Evolutionary conservation across 805 yeast species (phyloP).

Genomic region (Saccharomycopsis microspora): DNA sequence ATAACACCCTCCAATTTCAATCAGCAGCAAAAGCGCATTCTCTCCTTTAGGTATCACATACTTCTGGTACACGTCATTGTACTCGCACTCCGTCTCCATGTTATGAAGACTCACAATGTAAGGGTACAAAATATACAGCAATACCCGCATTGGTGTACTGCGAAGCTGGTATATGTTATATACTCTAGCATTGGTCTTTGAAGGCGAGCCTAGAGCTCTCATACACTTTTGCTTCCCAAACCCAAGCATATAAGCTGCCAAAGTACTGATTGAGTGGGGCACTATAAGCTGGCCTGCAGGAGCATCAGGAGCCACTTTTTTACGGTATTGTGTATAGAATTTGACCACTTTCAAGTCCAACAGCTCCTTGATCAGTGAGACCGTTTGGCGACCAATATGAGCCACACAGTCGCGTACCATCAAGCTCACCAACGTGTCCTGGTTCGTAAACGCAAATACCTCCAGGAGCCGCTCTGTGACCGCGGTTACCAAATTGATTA

Average conservation of each 20-base stretch:
- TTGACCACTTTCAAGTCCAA: slow-evolving; percentile 43
- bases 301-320: slow-evolving; percentile 29
- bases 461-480: slow-evolving; percentile 65
- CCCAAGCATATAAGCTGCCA: slow-evolving; percentile 57
- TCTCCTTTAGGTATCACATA: slow-evolving; percentile 35
- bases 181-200: slow-evolving; percentile 50
- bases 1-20: slow-evolving; percentile 65
- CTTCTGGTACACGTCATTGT: slow-evolving; percentile 24
- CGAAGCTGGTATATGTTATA: slow-evolving; percentile 40
- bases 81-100: slow-evolving; percentile 46
- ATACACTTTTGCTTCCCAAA: slow-evolving; percentile 61
- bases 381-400: slow-evolving; percentile 30
- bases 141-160: slow-evolving; percentile 40
- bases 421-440: slow-evolving; percentile 47
- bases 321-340: slow-evolving; percentile 47
- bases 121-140: slow-evolving; percentile 68
- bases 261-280: slow-evolving; percentile 68
- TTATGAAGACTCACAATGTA: slow-evolving; percentile 64
- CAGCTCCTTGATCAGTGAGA: slow-evolving; percentile 38
- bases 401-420: slow-evolving; percentile 38
- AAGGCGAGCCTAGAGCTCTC: slow-evolving; percentile 25
- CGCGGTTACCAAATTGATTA: slow-evolving; percentile 73
- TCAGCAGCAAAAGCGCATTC: slow-evolving; percentile 30
- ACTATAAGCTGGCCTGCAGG: slow-evolving; percentile 57
- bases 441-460: slow-evolving; percentile 71